A percentile compares a stretch with the other conserved stretches of the same genome.
These are phyloP conservation scores for Mercurialis annua DNA, from an alignment of 345 rosid species.

Conservation along the genomic window DNA sequence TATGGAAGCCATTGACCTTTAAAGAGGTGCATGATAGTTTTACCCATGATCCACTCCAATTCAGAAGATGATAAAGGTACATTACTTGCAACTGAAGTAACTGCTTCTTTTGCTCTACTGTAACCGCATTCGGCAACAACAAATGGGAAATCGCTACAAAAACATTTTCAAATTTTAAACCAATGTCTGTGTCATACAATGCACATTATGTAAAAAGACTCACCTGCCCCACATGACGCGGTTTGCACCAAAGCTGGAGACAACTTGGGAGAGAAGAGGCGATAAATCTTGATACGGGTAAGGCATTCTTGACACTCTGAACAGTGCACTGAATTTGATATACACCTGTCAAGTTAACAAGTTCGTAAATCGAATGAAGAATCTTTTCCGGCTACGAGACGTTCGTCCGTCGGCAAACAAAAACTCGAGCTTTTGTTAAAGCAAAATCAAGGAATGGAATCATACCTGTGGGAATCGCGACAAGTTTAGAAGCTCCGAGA, in stretches of 20 bases:
- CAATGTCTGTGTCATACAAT: not conserved
- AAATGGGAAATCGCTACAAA: slow-evolving; percentile 80
- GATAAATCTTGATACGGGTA: slow-evolving; percentile 67
- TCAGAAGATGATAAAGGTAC: slow-evolving; percentile 61
- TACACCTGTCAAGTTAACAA: slow-evolving; percentile 51
- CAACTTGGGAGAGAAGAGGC: slow-evolving; percentile 50
- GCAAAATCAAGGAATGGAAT: not conserved
- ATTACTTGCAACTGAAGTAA: slow-evolving; percentile 39
- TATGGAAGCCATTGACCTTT: slow-evolving; percentile 51
- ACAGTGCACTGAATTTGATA: slow-evolving; percentile 81
- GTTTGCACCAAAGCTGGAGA: slow-evolving; percentile 62
- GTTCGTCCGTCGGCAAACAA: too few relatives aligned
- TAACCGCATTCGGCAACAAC: slow-evolving; percentile 87
- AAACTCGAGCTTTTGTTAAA: not conserved
- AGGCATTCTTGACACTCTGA: slow-evolving; percentile 68
- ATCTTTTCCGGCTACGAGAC: not conserved
- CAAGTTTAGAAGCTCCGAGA: slow-evolving; percentile 67
- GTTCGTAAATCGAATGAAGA: too few relatives aligned
- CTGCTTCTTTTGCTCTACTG: slow-evolving; percentile 69
- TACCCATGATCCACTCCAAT: slow-evolving; percentile 66
- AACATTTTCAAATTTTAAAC: slow-evolving; percentile 5
- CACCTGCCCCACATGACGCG: slow-evolving; percentile 98
- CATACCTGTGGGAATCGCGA: slow-evolving; percentile 78
- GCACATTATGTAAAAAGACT: not conserved
- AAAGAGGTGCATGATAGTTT: slow-evolving; percentile 62